Evolutionary conservation across 1,139 yeast species (phyloP).

Genomic region (Geotrichum candidum): DNA sequence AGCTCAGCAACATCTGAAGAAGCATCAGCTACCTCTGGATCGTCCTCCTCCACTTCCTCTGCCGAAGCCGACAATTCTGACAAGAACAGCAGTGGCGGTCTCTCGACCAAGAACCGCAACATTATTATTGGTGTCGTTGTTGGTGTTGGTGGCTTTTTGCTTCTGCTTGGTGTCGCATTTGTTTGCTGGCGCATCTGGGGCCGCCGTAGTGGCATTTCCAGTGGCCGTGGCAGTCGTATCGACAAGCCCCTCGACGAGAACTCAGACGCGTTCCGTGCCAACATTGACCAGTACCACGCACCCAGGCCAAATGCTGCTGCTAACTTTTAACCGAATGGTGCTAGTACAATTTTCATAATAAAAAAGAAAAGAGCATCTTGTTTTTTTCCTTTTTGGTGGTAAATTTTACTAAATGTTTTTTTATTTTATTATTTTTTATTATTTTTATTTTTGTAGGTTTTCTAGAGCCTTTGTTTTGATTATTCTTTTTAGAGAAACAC

Average conservation of each 20-base stretch:
- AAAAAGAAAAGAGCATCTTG: neutral
- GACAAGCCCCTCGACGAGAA: slow-evolving; percentile 18
- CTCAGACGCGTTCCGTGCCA: slow-evolving; percentile 35
- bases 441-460: neutral
- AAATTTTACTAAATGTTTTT: neutral
- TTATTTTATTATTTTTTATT: too few species aligned
- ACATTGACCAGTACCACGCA: slow-evolving; percentile 37
- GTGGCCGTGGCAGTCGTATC: slow-evolving; percentile 1
- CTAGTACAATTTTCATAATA: too few species aligned
- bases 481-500: too few species aligned
- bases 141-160: slow-evolving; percentile 32
- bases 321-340: slow-evolving; percentile 27
- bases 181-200: slow-evolving; percentile 28
- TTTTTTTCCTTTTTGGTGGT: neutral
- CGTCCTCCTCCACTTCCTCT: neutral
- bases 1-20: neutral
- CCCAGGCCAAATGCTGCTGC: slow-evolving; percentile 33
- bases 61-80: neutral
- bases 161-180: slow-evolving; percentile 28
- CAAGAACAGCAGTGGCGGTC: slow-evolving; percentile 23
- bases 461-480: neutral
- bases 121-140: slow-evolving; percentile 33
- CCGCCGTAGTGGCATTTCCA: slow-evolving; percentile 8
- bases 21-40: neutral
- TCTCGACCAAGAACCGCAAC: slow-evolving; percentile 27